A percentile compares a stretch with the other conserved stretches of the same genome.
Evolutionary conservation across 78 protist species (phyloP).

Genomic region (Bigelowiella natans): DNA sequence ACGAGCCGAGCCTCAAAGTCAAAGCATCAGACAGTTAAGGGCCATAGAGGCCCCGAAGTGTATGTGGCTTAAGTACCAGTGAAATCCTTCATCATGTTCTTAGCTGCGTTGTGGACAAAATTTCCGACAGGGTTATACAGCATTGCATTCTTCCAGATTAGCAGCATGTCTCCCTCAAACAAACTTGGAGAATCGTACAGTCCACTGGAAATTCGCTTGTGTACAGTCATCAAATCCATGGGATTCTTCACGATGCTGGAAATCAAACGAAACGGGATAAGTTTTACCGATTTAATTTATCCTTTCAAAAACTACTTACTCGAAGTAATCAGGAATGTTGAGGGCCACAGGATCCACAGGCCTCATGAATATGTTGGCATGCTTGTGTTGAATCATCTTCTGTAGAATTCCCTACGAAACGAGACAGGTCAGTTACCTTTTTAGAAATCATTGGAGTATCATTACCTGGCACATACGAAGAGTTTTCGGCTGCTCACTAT

Average conservation of each 20-base stretch:
- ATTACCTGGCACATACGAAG: not conserved
- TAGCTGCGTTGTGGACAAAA: not conserved
- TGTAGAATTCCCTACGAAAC: not conserved
- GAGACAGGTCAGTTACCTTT: too few species aligned
- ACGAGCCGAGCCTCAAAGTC: too few species aligned
- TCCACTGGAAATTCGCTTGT: not conserved
- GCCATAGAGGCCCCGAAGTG: not conserved
- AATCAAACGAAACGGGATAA: too few species aligned
- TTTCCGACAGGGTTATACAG: not conserved
- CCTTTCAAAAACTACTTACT: too few species aligned
- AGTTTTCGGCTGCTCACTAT: not conserved
- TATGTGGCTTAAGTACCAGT: not conserved
- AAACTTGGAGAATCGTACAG: not conserved
- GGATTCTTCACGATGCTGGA: not conserved
- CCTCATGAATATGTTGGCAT: not conserved
- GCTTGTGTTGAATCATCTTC: not conserved
- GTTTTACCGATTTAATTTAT: too few species aligned
- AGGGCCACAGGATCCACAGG: not conserved
- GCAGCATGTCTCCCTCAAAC: not conserved
- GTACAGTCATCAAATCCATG: not conserved
- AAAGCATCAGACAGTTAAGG: not conserved
- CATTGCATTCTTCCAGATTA: not conserved
- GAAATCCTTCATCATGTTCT: not conserved
- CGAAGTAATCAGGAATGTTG: not conserved
- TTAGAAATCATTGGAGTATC: too few species aligned